Evolutionary conservation across 2,329 filamentous ascomycete species (phyloP), one percentile per base, ranked within the genome.

Genomic region (Xylaria sp.): DNA sequence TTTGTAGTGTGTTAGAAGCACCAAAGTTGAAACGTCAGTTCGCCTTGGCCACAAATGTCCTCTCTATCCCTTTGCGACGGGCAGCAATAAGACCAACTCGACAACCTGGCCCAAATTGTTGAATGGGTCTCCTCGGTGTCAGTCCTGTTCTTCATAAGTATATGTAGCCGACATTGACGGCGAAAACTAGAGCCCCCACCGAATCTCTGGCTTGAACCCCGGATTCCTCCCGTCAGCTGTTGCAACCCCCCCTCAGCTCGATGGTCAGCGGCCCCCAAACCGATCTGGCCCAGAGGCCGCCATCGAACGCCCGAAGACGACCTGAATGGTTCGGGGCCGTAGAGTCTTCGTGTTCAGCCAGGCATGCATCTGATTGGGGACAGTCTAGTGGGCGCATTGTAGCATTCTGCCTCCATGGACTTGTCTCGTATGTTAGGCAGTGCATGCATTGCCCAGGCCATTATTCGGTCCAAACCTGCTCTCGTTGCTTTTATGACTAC

Each of bases 201-300:
- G 49, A 53, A 31, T 17, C 9, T 46, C 25, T 13, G 29, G 53
- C 53, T 54, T n/a, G 35, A 58, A 54, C 59, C 49, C 59, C 59
- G 37, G 54, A 54, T 62, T 51, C 25, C 54, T 58, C 27, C 49
- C 38, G 54, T 57, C 53, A 52, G 53, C 52, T 57, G 41, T 41
- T 25, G n/a, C n/a, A 23, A 47, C 19, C n/a, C 37, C 17, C 52
- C 53, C 46, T 51, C 43, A 58, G 59, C 59, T 54, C 33, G 17
- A n/a, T 43, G 59, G 33, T 41, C 43, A 29, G 17, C 10, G 21
- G 59, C 48, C 55, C 60, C 60, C 60, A 59, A 56, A 37, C 47
- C 6, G 44, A 21, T 19, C 31, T 46, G 44, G 52, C 51, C 56
- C 60, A 47, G 56, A 51, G 15, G 43, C 44, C 29, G 43, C 55